These are phyloP conservation scores for Fusarium armeniacum DNA, from an alignment of 2,329 filamentous ascomycete genomes.

Conservation along the genomic window DNA sequence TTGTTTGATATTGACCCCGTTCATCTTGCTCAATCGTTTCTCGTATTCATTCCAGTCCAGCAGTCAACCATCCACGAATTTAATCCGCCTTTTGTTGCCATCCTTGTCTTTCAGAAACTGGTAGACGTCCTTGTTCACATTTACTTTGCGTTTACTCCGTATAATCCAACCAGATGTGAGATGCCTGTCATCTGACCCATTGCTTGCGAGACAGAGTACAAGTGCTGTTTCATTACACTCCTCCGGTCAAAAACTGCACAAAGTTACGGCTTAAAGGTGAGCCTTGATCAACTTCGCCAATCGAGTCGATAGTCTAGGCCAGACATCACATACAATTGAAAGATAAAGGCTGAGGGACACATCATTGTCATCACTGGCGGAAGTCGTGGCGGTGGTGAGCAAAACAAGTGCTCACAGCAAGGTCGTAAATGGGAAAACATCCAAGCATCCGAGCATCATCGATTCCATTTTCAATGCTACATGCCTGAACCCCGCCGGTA, in stretches of 20 bases:
- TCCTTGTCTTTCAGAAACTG: neutral
- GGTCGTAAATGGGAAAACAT: slow-evolving; percentile 45
- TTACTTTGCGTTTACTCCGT: neutral
- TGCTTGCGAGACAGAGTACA: neutral
- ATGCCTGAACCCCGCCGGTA: slow-evolving; percentile 67
- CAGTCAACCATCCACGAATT: slow-evolving; percentile 4
- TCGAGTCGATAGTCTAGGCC: neutral
- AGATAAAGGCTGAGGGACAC: slow-evolving; percentile 27
- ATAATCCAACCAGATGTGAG: neutral
- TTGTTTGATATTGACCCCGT: slow-evolving; percentile 54
- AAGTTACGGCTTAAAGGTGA: slow-evolving; percentile 1
- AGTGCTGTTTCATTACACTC: neutral
- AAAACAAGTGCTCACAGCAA: slow-evolving; percentile 34
- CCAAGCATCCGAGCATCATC: slow-evolving; percentile 60
- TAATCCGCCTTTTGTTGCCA: neutral
- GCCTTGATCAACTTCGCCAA: neutral
- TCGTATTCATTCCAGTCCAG: slow-evolving; percentile 8
- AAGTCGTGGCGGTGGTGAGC: slow-evolving; percentile 24
- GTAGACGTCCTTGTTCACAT: neutral
- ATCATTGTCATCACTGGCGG: slow-evolving; percentile 44
- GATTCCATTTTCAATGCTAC: slow-evolving; percentile 71
- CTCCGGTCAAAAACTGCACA: neutral
- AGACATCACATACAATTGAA: slow-evolving; percentile 12
- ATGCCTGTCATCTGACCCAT: neutral
- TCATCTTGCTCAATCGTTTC: neutral